A percentile compares a stretch with the other conserved stretches of the same genome.
Conservation (phyloP, 2,329 filamentous ascomycete species). For the Leptodontidium sp. region DNA sequence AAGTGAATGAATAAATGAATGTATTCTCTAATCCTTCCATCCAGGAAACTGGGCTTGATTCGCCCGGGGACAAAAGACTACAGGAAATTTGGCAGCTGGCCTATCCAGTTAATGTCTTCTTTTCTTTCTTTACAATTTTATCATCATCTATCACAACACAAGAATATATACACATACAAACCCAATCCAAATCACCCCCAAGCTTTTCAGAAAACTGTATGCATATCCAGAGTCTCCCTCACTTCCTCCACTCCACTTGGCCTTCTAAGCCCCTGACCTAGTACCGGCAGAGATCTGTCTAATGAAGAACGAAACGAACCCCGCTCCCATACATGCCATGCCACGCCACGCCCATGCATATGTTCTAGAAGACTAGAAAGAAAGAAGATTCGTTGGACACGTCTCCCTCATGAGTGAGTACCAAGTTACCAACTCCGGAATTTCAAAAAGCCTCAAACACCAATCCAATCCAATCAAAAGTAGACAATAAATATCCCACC, state of each 20-base stretch:
- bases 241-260: no score
- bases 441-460: background rate
- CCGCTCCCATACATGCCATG: background rate
- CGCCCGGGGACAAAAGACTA: no score
- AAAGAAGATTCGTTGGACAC: background rate
- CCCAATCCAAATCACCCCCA: background rate
- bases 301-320: background rate
- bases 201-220: background rate
- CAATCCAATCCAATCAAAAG: background rate
- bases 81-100: no score
- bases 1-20: no score
- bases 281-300: background rate
- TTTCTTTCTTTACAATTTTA: background rate
- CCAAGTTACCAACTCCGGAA: no score
- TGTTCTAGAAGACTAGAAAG: background rate
- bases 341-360: background rate
- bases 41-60: no score
- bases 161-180: conserved; percentile 11
- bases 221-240: background rate
- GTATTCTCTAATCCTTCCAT: no score
- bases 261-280: background rate
- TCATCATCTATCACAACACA: background rate
- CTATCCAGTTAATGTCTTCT: background rate
- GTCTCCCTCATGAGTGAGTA: background rate
- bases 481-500: background rate